These are phyloP conservation scores for Gliomastix tumulicola DNA, from an alignment of 2,329 filamentous ascomycete genomes.

Conservation along the genomic window DNA sequence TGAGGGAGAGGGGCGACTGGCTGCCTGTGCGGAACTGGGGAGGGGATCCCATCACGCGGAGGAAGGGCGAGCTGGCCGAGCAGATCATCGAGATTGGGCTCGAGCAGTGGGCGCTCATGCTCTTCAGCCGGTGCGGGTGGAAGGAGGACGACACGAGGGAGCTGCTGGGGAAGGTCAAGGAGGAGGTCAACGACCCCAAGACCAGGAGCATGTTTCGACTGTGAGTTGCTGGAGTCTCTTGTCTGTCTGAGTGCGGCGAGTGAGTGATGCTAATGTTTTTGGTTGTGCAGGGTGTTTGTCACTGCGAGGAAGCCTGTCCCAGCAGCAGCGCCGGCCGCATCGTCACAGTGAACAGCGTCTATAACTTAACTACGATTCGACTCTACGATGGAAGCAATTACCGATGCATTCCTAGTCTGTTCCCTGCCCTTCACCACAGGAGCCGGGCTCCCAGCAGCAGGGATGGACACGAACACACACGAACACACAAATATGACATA, in stretches of 20 bases:
- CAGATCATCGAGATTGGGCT: constrained; percentile 24
- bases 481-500: too few species aligned
- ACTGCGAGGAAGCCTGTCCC: constrained; percentile 23
- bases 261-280: neutral
- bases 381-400: too few species aligned
- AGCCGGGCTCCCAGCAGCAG: too few species aligned
- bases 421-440: too few species aligned
- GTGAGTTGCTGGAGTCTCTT: constrained; percentile 12
- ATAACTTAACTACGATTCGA: too few species aligned
- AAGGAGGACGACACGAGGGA: constrained; percentile 19
- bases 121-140: constrained; percentile 23
- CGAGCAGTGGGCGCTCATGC: constrained; percentile 21
- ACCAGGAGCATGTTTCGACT: constrained; percentile 19
- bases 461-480: too few species aligned
- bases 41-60: constrained; percentile 26
- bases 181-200: constrained; percentile 19
- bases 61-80: constrained; percentile 26
- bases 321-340: too few species aligned
- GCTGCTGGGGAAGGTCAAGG: constrained; percentile 19
- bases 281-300: constrained; percentile 16
- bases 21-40: constrained; percentile 31
- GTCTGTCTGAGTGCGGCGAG: neutral
- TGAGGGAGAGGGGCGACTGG: constrained; percentile 31
- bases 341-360: too few species aligned
- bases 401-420: too few species aligned